Evolutionary conservation across 2,329 filamentous ascomycete genomes (phyloP), one percentile per base, ranked within the genome.

Genomic region (Alternaria novae-zelandiae): DNA sequence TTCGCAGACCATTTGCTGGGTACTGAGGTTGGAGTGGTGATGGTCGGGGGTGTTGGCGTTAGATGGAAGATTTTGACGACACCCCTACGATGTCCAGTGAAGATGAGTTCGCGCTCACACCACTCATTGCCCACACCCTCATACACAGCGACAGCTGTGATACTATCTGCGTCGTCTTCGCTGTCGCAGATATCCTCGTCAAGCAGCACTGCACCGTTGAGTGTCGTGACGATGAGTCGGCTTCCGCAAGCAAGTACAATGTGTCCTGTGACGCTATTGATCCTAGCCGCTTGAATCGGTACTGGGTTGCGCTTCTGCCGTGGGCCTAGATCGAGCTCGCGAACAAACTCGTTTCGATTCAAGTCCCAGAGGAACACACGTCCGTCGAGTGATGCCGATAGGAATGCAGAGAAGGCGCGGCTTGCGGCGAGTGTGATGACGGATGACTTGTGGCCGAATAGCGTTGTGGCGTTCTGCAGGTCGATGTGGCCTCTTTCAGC

Each of bases 361-460:
- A 99, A 85, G 78, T 98, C 96, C 96, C 96, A 99, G 4, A 98
- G 84, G 73, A 97, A 89, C 11, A 94, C 89, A 43, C 92, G 89
- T 0, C 94, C 94, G 74, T 97, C 93, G 0, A 86, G 86, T 0
- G 92, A 94, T 1, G 92, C 91, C 2, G 94, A 96, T 4, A 98
- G 85, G 56, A 99, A 88, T 0, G 94, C 92, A 74, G 93, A 94
- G 78, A 97, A 96, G 0, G 93, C 91, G 66, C 94, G 91, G 43
- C 93, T 96, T 2, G 95, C 90, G 0, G 94, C 92, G 51, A 99
- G 89, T 2, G 89, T 88, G 2, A 89, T 93, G 15, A 98, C 91
- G 0, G 94, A 89, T 0, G 89, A 89, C 76, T 93, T 93, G 82
- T 99, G 96, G 0, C 95, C 96, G 76, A 97, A 97, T 0, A 99